These are phyloP conservation scores for Plenodomus biglobosus DNA, from an alignment of 2,329 filamentous ascomycete genomes.

Conservation along the genomic window DNA sequence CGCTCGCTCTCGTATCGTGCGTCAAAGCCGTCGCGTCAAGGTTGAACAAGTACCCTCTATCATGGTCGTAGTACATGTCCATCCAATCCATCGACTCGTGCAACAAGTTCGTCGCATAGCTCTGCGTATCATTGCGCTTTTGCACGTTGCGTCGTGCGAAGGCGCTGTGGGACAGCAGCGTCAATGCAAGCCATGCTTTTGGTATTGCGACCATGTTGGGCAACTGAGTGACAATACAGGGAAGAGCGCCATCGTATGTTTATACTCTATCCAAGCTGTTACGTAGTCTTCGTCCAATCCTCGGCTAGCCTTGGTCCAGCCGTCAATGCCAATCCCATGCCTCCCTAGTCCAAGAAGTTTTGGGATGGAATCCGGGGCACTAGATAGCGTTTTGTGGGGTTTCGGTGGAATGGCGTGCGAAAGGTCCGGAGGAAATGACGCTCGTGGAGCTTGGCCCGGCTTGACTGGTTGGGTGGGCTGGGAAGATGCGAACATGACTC, in stretches of 20 bases:
- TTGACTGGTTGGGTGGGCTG: neutral
- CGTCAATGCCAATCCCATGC: neutral
- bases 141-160: neutral
- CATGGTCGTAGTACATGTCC: conserved; percentile 58
- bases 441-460: conserved; percentile 12
- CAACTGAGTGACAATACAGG: neutral
- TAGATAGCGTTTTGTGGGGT: conserved; percentile 15
- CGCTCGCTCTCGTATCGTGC: conserved; percentile 60
- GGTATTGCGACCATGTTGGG: neutral
- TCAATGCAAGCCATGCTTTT: neutral
- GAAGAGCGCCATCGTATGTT: neutral
- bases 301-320: neutral
- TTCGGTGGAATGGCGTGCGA: conserved; percentile 17
- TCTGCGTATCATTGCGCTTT: conserved; percentile 20
- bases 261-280: neutral
- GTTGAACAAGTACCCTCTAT: conserved; percentile 57
- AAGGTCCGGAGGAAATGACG: conserved; percentile 9
- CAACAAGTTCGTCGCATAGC: conserved; percentile 18
- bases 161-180: neutral
- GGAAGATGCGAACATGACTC: neutral
- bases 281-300: neutral
- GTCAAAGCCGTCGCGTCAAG: conserved; percentile 52
- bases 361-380: conserved; percentile 13
- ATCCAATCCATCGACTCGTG: conserved; percentile 58
- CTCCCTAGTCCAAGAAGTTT: conserved; percentile 1